Evolutionary conservation across 306 rosid species (phyloP).

Genomic region (Trifolium fragiferum): DNA sequence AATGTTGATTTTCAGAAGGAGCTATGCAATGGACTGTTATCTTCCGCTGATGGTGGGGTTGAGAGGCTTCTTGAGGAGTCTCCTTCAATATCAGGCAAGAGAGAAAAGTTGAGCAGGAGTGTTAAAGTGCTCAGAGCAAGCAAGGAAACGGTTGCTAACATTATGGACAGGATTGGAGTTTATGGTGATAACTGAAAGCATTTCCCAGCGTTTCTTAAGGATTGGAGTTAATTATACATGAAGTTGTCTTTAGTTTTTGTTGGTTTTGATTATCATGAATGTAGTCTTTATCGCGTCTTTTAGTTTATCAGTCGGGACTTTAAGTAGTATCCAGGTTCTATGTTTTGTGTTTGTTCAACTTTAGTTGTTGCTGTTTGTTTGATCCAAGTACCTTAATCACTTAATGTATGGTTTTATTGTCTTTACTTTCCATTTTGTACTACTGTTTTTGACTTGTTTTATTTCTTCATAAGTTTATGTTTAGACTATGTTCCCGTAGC

Average conservation of each 20-base stretch:
- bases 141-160: conserved; percentile 34
- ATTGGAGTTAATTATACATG: neutral
- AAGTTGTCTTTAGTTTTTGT: neutral
- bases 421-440: neutral
- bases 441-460: neutral
- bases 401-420: neutral
- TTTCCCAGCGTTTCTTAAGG: neutral
- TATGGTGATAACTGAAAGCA: neutral
- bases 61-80: conserved; percentile 59
- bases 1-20: conserved; percentile 45
- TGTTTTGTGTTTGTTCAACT: neutral
- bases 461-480: no score
- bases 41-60: conserved; percentile 39
- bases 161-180: conserved; percentile 48
- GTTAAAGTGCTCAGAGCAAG: conserved; percentile 38
- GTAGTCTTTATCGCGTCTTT: neutral
- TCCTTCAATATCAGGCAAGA: conserved; percentile 46
- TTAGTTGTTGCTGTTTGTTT: neutral
- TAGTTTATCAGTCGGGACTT: neutral
- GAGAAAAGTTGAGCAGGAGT: conserved; percentile 44
- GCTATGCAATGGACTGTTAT: conserved; percentile 33
- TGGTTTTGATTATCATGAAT: neutral
- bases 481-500: no score
- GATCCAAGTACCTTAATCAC: neutral
- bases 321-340: neutral